Conservation (phyloP, 768 basidiomycete genomes). For the Polyporus arcularius region DNA sequence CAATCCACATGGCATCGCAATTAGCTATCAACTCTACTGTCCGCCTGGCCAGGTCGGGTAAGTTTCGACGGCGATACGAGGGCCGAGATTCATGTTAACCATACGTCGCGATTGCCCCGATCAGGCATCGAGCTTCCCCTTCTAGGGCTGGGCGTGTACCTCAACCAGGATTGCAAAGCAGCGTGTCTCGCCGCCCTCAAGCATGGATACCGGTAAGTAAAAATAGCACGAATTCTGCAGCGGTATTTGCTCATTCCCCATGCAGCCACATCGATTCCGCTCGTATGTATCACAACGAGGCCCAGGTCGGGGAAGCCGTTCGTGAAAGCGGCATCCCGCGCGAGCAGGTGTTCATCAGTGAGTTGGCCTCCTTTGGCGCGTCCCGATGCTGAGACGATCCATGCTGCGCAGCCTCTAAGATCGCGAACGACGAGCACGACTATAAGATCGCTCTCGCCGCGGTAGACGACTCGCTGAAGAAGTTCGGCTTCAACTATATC, state of each 20-base stretch:
- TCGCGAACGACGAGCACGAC: slow-evolving; percentile 55
- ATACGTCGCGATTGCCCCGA: neutral
- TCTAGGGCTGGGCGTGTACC: slow-evolving; percentile 71
- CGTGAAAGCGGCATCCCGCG: slow-evolving; percentile 71
- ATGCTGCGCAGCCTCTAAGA: slow-evolving; percentile 61
- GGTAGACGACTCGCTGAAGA: slow-evolving; percentile 56
- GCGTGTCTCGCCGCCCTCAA: slow-evolving; percentile 63
- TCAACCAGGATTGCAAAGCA: slow-evolving; percentile 55
- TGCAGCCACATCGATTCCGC: slow-evolving; percentile 62
- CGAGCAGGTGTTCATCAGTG: slow-evolving; percentile 67
- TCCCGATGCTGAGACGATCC: neutral
- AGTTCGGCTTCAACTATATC: slow-evolving; percentile 35
- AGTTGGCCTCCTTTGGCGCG: slow-evolving; percentile 21
- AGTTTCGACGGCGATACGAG: too few relatives aligned
- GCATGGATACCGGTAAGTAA: slow-evolving; percentile 56
- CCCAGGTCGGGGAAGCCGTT: slow-evolving; percentile 78
- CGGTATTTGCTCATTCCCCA: neutral
- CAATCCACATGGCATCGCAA: neutral
- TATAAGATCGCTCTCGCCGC: slow-evolving; percentile 61
- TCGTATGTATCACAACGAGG: slow-evolving; percentile 62
- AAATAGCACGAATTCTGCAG: neutral
- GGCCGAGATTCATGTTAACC: too few relatives aligned
- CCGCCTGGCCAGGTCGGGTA: slow-evolving; percentile 36
- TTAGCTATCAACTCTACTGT: neutral
- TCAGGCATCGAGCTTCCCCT: slow-evolving; percentile 57